These are phyloP conservation scores for Trichoderma pleuroti DNA, from an alignment of 2,329 filamentous ascomycete species.

Conservation along the genomic window DNA sequence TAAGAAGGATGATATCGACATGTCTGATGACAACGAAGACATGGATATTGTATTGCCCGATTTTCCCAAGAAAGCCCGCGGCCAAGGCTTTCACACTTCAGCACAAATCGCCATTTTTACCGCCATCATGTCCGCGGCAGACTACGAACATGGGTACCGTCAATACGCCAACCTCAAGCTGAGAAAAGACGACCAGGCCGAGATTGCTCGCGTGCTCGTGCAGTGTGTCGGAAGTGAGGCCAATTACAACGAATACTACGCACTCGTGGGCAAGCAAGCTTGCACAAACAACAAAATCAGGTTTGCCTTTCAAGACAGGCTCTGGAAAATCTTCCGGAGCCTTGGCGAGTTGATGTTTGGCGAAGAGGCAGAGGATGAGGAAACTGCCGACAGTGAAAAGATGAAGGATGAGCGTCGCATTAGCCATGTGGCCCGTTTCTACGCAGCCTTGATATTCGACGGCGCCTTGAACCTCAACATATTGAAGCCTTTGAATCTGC, in stretches of 20 bases:
- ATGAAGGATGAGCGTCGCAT: constrained; percentile 49
- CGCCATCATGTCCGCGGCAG: constrained; percentile 78
- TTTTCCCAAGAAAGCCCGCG: constrained; percentile 66
- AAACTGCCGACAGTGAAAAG: constrained; percentile 45
- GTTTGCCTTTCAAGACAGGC: constrained; percentile 80
- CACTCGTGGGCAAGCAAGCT: constrained; percentile 73
- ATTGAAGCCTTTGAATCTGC: constrained; percentile 71
- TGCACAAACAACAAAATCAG: constrained; percentile 71
- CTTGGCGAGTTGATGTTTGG: constrained; percentile 78
- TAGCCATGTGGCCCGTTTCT: constrained; percentile 53
- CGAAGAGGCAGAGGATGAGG: constrained; percentile 53
- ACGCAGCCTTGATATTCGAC: constrained; percentile 48
- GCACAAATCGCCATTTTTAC: constrained; percentile 90
- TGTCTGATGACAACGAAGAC: constrained; percentile 42
- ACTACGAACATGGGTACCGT: constrained; percentile 78
- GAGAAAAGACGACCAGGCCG: constrained; percentile 79
- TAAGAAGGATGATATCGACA: constrained; percentile 24
- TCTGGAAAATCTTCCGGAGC: constrained; percentile 81
- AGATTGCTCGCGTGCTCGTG: constrained; percentile 82
- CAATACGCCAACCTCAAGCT: constrained; percentile 78
- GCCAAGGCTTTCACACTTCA: constrained; percentile 83
- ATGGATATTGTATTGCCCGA: constrained; percentile 58
- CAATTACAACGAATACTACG: constrained; percentile 90
- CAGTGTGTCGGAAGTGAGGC: constrained; percentile 82
- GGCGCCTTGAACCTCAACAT: constrained; percentile 46